phyloP scores from a whole-genome alignment of 129 eudicot genomes.

The Flaveria trinervia region DNA sequence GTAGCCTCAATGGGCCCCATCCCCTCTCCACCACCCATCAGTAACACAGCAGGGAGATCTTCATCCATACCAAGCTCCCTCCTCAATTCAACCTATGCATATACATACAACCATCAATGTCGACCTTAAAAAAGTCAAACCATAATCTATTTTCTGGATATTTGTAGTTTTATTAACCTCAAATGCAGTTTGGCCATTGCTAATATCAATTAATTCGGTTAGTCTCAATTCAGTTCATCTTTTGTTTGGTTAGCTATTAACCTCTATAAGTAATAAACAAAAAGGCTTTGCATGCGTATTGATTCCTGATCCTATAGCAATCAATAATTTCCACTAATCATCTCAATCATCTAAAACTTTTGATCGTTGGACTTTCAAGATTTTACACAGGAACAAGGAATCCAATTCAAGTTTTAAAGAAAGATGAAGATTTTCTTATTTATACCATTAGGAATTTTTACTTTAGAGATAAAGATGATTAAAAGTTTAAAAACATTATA shows the following conservation, averaged over 20 bases:
- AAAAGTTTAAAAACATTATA: not conserved
- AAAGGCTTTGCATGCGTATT: not conserved
- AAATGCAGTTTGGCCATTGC: not conserved
- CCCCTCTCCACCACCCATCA: conserved; percentile 99
- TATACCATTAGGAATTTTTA: not conserved
- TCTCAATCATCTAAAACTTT: not conserved
- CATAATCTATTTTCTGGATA: not conserved
- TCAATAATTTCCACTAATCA: conserved; percentile 5
- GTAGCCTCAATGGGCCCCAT: conserved; percentile 99
- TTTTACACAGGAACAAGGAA: not conserved
- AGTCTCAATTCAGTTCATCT: not conserved
- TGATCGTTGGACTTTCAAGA: not conserved
- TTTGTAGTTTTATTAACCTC: not conserved
- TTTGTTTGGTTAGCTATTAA: not conserved
- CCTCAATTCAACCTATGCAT: conserved; percentile 70
- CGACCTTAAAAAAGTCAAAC: conserved; percentile 12
- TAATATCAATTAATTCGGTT: conserved; percentile 2
- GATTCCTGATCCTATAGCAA: not conserved
- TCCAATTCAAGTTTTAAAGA: not conserved
- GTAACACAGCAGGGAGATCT: conserved; percentile 84
- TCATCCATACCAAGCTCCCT: conserved; percentile 94
- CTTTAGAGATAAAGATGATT: not conserved
- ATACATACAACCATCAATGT: conserved; percentile 24
- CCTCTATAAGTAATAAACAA: not conserved
- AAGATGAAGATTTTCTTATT: not conserved